Percentiles rank a stretch among this genome's conserved stretches.
Conservation (phyloP, 139 green algal species). For the Astrephomene gubernaculifera region DNA sequence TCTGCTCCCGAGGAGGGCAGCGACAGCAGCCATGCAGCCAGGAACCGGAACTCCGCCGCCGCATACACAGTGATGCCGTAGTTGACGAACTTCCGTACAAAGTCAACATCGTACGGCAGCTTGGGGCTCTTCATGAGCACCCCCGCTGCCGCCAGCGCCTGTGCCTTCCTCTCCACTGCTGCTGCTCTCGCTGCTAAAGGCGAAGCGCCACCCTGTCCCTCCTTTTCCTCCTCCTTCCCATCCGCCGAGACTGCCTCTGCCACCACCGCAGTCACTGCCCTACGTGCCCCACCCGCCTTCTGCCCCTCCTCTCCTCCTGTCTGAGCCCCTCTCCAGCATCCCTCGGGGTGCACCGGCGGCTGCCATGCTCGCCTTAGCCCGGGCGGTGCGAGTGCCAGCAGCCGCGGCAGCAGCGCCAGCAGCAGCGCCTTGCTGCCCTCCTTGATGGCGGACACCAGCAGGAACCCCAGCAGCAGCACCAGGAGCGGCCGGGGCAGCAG, state of each 20-base stretch:
- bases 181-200: not conserved
- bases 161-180: not conserved
- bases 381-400: not conserved
- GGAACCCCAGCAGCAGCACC: not conserved
- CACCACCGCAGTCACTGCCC: too few species aligned
- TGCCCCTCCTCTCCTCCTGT: not conserved
- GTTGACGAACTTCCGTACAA: conserved; percentile 20
- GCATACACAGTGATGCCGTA: conserved; percentile 20
- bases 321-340: not conserved
- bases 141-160: not conserved
- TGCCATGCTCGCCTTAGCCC: conserved; percentile 1
- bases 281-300: too few species aligned
- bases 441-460: not conserved
- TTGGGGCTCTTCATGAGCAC: conserved; percentile 28
- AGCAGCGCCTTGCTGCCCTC: conserved; percentile 9
- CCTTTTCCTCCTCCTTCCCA: too few species aligned
- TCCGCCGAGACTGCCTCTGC: too few species aligned
- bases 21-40: not conserved
- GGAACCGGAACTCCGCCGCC: not conserved
- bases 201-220: too few species aligned
- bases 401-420: not conserved
- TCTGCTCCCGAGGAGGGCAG: too few species aligned
- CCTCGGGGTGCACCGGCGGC: conserved; percentile 19
- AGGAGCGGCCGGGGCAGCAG: not conserved
- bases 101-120: conserved; percentile 35